Evolutionary conservation across 306 rosid genomes (phyloP), one percentile per base, ranked within the genome.

Genomic region (Casuarina cunninghamiana): DNA sequence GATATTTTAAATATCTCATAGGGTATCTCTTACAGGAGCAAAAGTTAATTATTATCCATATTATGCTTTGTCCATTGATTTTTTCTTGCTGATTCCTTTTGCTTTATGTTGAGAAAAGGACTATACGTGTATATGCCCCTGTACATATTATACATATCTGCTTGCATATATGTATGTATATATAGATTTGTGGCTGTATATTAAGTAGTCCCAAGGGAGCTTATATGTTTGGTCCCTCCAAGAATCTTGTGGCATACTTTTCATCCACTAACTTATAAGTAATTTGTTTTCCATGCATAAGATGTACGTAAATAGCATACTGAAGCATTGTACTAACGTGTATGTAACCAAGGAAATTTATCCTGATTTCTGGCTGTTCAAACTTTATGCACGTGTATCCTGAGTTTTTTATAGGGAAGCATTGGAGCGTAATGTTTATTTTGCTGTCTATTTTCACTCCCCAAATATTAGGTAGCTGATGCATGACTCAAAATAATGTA

Each of bases 231-330:
- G 2, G 45, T 26, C 43, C 15, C 66, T 63, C 71, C 39, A 53
- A 73, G 83, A 71, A 51, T 73, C 26, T 45, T 53, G 66, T 83
- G 43, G 32, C 35, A 35, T 15, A 48, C 76, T 76, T 65, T 73
- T 44, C 19, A 61, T 72, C 32, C 69, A 44, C 73, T 74, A 72
- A 32, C 44, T 74, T 74, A 62, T 10, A 48, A 48, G 42, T 48
- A 48, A 19, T 11, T 26, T 19, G 55, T 15, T 57, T 46, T 70
- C 19, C 11, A 45, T 48, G 55, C 57, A 70, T 19, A 39, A 70
- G 58, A 48, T 70, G 74, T 70, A 13, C 74, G 48, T 26, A 42
- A 21, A 70, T 42, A 70, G 2, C 74, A 42, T 2, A 41, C 41
- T 12, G 55, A 10, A 44, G 41, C 55, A 46, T 44, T 26, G 55